Base-by-base conservation (phyloP, 2,329 filamentous ascomycete species). In the Aspergillus fumigatus region DNA sequence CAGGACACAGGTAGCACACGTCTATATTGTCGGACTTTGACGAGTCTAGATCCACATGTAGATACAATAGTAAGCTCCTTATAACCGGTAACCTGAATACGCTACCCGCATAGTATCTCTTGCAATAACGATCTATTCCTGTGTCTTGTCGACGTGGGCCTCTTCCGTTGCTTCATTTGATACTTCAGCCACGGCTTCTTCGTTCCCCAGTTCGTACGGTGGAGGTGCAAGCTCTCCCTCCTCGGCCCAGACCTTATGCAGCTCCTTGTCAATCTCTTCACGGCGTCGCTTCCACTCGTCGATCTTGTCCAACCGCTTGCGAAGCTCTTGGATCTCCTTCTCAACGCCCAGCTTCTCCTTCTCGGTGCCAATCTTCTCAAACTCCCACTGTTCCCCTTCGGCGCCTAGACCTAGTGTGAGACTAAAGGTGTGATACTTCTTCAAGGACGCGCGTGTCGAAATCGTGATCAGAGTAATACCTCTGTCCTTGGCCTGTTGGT, bases 391-490 rank as follows among this genome's bases (percentile, higher is more conserved):
- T 54, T 90, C 88, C n/a, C 88, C 90, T 51, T 86, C 83, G 17
- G 89, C 85, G 52, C 92, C 93, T 57, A 89, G 77, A 27, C 92
- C 92, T 4, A 99, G 84, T 3, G 87, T 88, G 9, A 99, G 85
- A 65, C 95, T 96, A 75, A 87, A 97, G 0, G 87, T 92, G 76
- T 99, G 94, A 70, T 97, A 97, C 69, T 93, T 92, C 75, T 97
- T 97, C 56, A 99, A 82, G 23, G 91, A 96, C 14, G 90, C 93
- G 47, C 94, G 88, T 0, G 94, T 99, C 1, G 92, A 96, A 58
- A 99, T 93, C 0, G 94, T 99, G 65, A 99, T 94, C 3, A 99
- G 79, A 1, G 94, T 99, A 65, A 97, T 97, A 0, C 93, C 93
- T 69, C 87, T 89, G 59, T 92, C 89, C 75, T 99, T 99, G 67